These are phyloP conservation scores for Plantago ovata DNA, from an alignment of 257 asterid genomes.

Conservation along the genomic window DNA sequence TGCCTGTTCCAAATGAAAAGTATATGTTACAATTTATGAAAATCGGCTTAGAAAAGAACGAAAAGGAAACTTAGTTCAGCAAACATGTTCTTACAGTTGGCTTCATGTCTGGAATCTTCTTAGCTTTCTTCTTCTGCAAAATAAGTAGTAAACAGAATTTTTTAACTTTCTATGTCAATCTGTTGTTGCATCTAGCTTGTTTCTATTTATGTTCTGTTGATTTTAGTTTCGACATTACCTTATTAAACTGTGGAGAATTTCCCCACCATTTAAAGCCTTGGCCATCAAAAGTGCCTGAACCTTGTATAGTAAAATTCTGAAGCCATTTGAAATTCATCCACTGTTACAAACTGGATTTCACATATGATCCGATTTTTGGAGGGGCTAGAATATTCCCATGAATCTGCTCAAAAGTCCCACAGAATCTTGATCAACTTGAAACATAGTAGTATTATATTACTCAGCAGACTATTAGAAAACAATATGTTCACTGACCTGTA, in stretches of 20 bases:
- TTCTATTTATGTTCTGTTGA: too few species aligned
- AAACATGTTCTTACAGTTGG: conserved; percentile 66
- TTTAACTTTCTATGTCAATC: too few species aligned
- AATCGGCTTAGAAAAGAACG: background rate
- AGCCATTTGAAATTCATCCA: conserved; percentile 83
- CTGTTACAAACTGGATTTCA: conserved; percentile 60
- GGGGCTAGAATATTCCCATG: conserved; percentile 71
- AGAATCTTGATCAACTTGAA: too few species aligned
- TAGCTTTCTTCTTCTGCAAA: conserved; percentile 42
- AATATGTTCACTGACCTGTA: conserved; percentile 38
- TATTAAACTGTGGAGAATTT: conserved; percentile 30
- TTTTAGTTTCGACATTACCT: too few species aligned
- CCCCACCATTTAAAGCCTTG: conserved; percentile 84
- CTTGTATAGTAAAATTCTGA: conserved; percentile 64
- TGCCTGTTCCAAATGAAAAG: conserved; percentile 39
- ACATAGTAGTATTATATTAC: too few species aligned
- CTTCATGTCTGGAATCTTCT: conserved; percentile 34
- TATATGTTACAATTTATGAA: background rate
- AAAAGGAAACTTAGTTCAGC: background rate
- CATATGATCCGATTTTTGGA: conserved; percentile 54
- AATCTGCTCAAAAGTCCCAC: conserved; percentile 37
- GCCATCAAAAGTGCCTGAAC: conserved; percentile 73
- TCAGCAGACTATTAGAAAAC: background rate
- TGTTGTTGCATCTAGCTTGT: too few species aligned
- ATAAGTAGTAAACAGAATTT: too few species aligned